Conservation (phyloP, 2,329 filamentous ascomycete genomes). For the Penicillium nordicum region DNA sequence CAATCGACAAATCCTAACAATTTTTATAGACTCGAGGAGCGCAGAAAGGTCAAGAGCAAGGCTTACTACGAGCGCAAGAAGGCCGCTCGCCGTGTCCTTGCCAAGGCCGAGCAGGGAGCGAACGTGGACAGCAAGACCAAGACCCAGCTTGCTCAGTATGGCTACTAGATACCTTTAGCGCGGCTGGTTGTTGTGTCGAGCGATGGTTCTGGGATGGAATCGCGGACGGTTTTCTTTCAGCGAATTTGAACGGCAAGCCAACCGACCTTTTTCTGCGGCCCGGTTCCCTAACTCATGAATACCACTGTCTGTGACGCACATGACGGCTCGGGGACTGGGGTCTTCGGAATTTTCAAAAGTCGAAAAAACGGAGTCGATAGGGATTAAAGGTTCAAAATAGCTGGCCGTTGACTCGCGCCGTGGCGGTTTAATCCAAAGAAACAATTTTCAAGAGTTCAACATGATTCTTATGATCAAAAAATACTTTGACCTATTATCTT, state of each 20-base stretch:
- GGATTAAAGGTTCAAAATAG: conserved; percentile 43
- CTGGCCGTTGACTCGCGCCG: conserved; percentile 41
- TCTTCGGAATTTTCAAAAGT: conserved; percentile 32
- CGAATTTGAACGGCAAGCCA: conserved; percentile 41
- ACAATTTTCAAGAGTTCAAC: conserved; percentile 38
- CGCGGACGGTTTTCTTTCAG: conserved; percentile 40
- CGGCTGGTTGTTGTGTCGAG: conserved; percentile 42
- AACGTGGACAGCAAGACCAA: conserved; percentile 81
- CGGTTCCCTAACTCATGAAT: conserved; percentile 32
- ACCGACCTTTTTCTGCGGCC: conserved; percentile 37
- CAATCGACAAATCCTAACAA: conserved; percentile 17
- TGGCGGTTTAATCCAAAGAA: conserved; percentile 44
- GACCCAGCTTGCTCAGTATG: conserved; percentile 82
- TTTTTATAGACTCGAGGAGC: conserved; percentile 82
- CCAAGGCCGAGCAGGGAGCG: conserved; percentile 89
- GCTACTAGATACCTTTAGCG: conserved; percentile 67
- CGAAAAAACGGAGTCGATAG: conserved; percentile 39
- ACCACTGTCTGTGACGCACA: conserved; percentile 39
- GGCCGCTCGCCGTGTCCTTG: conserved; percentile 83
- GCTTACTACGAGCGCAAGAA: conserved; percentile 99
- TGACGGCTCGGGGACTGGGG: conserved; percentile 29
- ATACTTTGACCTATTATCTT: conserved; percentile 19
- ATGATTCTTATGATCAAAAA: conserved; percentile 32
- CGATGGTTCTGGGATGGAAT: conserved; percentile 40
- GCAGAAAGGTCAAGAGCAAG: conserved; percentile 97